Conservation (phyloP, 2,329 filamentous ascomycete species). For the Epichloe baconii region DNA sequence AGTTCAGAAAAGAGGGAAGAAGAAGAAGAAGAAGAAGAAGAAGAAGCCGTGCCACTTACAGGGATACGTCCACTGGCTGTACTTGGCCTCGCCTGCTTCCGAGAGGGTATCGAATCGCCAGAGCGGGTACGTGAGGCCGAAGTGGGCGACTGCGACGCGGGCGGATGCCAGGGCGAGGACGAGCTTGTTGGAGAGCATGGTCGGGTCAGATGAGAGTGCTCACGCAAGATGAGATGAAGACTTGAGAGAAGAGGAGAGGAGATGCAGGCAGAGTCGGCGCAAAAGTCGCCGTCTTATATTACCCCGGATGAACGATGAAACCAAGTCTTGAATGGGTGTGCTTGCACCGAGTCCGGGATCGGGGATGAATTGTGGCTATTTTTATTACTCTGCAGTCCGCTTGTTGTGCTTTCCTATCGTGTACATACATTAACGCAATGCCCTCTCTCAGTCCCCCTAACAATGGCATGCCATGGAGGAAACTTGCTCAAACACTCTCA, state of each 20-base stretch:
- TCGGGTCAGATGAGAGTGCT: too few relatives aligned
- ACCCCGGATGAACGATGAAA: too few relatives aligned
- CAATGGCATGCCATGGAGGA: conserved; percentile 3
- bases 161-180: conserved; percentile 22
- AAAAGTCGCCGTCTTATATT: too few relatives aligned
- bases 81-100: conserved; percentile 22
- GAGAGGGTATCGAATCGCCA: conserved; percentile 37
- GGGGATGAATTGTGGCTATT: too few relatives aligned
- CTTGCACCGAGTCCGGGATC: too few relatives aligned
- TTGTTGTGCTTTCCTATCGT: too few relatives aligned
- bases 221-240: too few relatives aligned
- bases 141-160: conserved; percentile 32
- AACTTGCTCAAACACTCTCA: conserved; percentile 31
- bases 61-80: conserved; percentile 37
- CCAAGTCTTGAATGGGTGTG: too few relatives aligned
- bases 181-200: conserved; percentile 18
- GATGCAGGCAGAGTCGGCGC: too few relatives aligned
- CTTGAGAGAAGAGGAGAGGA: too few relatives aligned
- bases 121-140: conserved; percentile 31
- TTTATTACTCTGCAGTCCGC: too few relatives aligned
- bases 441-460: background rate
- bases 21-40: background rate
- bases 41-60: conserved; percentile 23
- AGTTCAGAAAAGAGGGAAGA: background rate
- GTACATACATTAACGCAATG: background rate